phyloP scores from a whole-genome alignment of 768 basidiomycete genomes.

The Kwoniella mangroviensis region DNA sequence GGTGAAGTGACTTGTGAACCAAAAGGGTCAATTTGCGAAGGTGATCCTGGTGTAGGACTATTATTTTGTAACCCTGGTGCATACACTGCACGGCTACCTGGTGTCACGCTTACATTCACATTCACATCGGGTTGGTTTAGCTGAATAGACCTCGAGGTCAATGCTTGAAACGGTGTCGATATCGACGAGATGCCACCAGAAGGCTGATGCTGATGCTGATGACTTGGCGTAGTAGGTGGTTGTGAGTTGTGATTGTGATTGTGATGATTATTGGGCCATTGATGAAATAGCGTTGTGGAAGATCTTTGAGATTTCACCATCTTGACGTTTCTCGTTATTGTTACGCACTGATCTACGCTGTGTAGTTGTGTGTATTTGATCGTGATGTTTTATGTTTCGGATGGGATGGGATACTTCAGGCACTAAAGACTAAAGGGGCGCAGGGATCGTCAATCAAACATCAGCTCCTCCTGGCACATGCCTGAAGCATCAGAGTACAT shows the following conservation, averaged over 20 bases:
- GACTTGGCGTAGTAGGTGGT: background rate
- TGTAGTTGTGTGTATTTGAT: background rate
- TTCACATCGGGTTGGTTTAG: background rate
- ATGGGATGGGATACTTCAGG: conserved; percentile 1
- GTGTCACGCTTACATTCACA: background rate
- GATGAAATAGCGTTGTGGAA: conserved; percentile 16
- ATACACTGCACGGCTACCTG: background rate
- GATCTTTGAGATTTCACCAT: conserved; percentile 30
- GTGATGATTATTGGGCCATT: conserved; percentile 14
- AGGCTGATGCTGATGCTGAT: conserved; percentile 7
- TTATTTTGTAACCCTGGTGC: background rate
- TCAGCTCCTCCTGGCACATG: background rate
- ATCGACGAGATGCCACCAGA: background rate
- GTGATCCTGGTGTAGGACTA: conserved; percentile 27
- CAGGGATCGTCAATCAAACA: background rate
- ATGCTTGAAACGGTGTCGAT: background rate
- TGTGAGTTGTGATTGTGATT: background rate
- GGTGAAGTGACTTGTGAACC: conserved; percentile 31
- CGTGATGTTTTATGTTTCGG: conserved; percentile 10
- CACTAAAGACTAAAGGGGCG: conserved; percentile 8
- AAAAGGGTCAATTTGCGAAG: conserved; percentile 36
- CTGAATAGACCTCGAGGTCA: too few relatives aligned
- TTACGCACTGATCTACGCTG: conserved; percentile 2
- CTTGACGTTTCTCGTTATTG: background rate
- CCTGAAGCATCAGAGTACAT: too few relatives aligned